Base-by-base conservation (phyloP, 495 filamentous ascomycete species). In the Aspergillus ellipticus region DNA sequence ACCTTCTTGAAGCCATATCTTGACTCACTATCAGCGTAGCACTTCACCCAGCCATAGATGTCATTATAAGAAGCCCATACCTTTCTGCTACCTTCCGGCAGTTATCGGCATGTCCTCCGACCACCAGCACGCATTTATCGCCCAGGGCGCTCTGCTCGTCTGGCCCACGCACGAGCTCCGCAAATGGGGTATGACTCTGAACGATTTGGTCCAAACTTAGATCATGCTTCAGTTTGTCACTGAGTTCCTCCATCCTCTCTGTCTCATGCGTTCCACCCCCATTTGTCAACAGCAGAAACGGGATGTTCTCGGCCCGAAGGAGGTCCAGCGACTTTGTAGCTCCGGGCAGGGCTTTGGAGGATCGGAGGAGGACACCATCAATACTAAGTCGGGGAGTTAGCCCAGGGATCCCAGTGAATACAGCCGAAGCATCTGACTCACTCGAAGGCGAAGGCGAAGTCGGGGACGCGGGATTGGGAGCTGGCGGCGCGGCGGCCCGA, bases 351-450 rank as follows among this genome's bases (percentile, higher is more conserved):
- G 92, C 86, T 51, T 82, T 82, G 0, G 87, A 83, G 58, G 86
- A 85, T 66, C 92, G 90, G n/a, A 96, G 79, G 17, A 99, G 86
- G 22, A 99, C 95, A 56, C 95, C 95, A 67, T 99, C 94, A 65
- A 97, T 96, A 69, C 91, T 96, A 50, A 11, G 22, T 9, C 8
- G 28, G 0, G 15, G 45, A 46, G 24, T 20, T 11, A 51, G 22
- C 39, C 10, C 0, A 42, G n/a, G n/a, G 17, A 33, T 41, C 37
- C 22, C 24, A 15, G 49, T 26, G 41, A 24, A 17, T 42, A 50
- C 21, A 42, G 28, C 57, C 4, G 10, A 15, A 39, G 13, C 35
- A 39, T 1, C 54, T 47, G 59, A 74, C 81, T 69, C 80, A 92
- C 88, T 95, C 90, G 65, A 95, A 92, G 15, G 87, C 89, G 73